phyloP scores from a whole-genome alignment of 495 filamentous ascomycete species.

The Hapsidospora chrysogenum region DNA sequence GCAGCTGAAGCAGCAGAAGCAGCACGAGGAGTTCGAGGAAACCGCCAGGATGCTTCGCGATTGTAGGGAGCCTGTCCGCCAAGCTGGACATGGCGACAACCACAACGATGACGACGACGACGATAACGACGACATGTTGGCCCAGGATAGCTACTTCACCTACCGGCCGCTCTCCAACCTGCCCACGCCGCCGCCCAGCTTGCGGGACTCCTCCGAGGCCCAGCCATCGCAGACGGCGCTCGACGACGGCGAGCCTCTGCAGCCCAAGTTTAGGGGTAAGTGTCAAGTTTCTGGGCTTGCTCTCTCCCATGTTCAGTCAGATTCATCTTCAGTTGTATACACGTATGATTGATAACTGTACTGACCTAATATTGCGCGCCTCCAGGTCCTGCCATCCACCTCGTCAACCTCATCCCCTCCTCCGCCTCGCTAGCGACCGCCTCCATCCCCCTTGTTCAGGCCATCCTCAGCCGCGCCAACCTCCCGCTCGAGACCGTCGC shows the following conservation, averaged over 20 bases:
- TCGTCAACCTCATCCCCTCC: conserved; percentile 36
- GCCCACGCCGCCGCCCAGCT: conserved; percentile 40
- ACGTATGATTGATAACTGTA: no score
- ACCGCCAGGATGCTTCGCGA: no score
- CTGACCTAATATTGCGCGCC: conserved; percentile 1
- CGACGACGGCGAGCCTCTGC: conserved; percentile 24
- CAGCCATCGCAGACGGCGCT: conserved; percentile 16
- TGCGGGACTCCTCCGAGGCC: conserved; percentile 19
- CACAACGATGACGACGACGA: not conserved
- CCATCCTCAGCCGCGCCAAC: conserved; percentile 30
- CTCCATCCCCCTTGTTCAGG: conserved; percentile 31
- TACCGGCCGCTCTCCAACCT: conserved; percentile 43
- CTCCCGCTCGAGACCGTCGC: conserved; percentile 33
- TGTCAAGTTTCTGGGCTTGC: conserved; percentile 6
- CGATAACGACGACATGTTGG: conserved; percentile 11
- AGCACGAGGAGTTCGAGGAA: no score
- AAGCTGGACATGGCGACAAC: no score
- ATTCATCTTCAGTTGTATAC: not conserved
- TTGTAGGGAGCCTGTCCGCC: no score
- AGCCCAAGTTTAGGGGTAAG: conserved; percentile 29
- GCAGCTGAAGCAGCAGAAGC: no score
- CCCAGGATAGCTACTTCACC: conserved; percentile 32
- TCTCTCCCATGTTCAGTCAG: conserved; percentile 2
- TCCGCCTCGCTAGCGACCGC: conserved; percentile 31
- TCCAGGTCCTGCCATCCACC: conserved; percentile 35